Percentiles rank a stretch among this genome's conserved stretches.
Conservation (phyloP, 2,329 filamentous ascomycete genomes). For the Lasiodiplodia theobromae region DNA sequence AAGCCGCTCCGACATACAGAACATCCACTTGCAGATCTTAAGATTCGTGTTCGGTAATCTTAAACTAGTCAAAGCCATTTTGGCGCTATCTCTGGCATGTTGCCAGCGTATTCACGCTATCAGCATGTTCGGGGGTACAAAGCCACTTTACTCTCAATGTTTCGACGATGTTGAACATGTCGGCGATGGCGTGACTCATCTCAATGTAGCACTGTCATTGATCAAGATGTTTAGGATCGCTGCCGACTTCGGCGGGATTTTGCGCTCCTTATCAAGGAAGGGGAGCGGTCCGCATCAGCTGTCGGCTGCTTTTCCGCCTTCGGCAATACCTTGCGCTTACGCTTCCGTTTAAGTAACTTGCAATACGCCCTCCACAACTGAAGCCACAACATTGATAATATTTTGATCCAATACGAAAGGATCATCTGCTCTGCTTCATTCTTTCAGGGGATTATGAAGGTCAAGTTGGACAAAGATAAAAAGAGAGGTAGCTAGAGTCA, state of each 20-base stretch:
- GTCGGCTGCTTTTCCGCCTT: conserved; percentile 1
- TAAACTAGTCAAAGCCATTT: no score
- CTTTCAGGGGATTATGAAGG: neutral
- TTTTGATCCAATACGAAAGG: neutral
- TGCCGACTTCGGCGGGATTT: neutral
- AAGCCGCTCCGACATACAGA: no score
- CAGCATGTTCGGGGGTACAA: no score
- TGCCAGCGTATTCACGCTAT: no score
- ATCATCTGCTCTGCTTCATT: neutral
- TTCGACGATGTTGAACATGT: no score
- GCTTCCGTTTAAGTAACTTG: neutral
- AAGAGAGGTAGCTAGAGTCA: neutral
- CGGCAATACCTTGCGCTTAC: neutral
- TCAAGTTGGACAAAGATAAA: neutral
- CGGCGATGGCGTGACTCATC: no score
- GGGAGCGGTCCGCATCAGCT: neutral
- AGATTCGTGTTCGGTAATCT: no score
- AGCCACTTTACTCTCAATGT: no score
- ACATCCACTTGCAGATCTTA: no score
- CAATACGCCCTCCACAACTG: neutral
- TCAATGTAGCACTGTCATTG: neutral
- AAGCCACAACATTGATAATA: neutral
- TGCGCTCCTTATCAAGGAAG: neutral
- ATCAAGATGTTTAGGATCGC: neutral
- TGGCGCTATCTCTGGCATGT: no score